Conservation (phyloP, 257 asterid species). For the Capsicum rhomboideum region DNA sequence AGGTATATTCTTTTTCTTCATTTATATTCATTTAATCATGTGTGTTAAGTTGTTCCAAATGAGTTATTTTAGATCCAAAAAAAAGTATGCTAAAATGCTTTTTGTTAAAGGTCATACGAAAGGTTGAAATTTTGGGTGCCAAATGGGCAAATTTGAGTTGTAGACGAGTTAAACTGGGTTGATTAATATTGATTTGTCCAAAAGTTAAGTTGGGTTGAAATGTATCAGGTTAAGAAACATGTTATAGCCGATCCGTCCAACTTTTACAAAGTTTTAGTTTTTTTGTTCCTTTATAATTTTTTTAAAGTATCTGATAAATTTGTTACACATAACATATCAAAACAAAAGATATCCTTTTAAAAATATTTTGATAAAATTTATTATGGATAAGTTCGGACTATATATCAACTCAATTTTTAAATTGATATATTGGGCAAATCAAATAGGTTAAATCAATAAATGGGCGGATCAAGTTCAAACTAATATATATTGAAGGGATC, state of each 20-base stretch:
- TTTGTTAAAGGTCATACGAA: neutral
- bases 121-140: neutral
- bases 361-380: neutral
- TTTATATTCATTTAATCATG: neutral
- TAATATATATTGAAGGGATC: fast-evolving
- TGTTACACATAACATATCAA: too few relatives aligned
- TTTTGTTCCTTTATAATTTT: too few relatives aligned
- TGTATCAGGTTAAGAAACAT: fast-evolving
- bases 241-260: neutral
- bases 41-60: neutral
- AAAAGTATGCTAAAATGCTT: neutral
- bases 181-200: neutral
- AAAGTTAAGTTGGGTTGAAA: neutral
- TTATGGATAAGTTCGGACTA: neutral
- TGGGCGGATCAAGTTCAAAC: neutral
- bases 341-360: neutral
- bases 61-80: neutral
- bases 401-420: neutral
- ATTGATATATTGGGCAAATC: neutral
- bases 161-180: neutral
- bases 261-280: neutral
- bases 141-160: neutral
- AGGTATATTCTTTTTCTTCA: neutral
- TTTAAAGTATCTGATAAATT: neutral
- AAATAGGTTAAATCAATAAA: neutral